These are phyloP conservation scores for Penicillium roqueforti DNA, from an alignment of 495 filamentous ascomycete genomes.

Conservation along the genomic window DNA sequence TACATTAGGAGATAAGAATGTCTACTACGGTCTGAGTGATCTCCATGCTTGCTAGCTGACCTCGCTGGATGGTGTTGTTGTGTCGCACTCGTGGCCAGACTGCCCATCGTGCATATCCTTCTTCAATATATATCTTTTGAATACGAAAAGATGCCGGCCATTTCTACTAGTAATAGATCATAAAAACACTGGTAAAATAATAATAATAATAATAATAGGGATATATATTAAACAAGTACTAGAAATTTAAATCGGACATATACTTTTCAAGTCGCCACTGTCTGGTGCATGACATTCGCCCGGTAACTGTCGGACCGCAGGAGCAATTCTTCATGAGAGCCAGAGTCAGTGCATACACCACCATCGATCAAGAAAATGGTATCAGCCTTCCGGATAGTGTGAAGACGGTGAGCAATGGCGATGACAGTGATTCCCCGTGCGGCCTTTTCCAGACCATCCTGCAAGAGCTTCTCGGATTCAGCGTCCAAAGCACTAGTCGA, in stretches of 20 bases:
- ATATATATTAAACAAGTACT: constrained; percentile 5
- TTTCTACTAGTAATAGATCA: no score
- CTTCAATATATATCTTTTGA: no score
- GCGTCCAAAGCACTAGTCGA: constrained; percentile 73
- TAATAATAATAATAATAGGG: not conserved
- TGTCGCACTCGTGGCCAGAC: no score
- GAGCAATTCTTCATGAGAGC: constrained; percentile 65
- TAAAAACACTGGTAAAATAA: not conserved
- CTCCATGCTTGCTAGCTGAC: no score
- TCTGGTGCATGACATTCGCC: constrained; percentile 48
- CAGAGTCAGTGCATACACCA: constrained; percentile 60
- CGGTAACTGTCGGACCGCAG: constrained; percentile 54
- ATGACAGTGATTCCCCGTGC: constrained; percentile 70
- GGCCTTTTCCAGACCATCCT: constrained; percentile 62
- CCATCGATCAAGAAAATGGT: constrained; percentile 71
- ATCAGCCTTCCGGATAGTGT: constrained; percentile 72
- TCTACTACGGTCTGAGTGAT: no score
- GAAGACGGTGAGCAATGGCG: constrained; percentile 73
- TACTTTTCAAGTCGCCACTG: constrained; percentile 26
- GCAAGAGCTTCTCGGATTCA: constrained; percentile 66
- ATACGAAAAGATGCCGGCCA: no score
- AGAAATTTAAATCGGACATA: constrained; percentile 5
- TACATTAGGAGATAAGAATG: no score
- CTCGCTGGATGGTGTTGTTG: no score
- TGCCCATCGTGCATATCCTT: no score